Evolutionary conservation across 2,329 filamentous ascomycete genomes (phyloP).

Genomic region (Colletotrichum endophyticum): DNA sequence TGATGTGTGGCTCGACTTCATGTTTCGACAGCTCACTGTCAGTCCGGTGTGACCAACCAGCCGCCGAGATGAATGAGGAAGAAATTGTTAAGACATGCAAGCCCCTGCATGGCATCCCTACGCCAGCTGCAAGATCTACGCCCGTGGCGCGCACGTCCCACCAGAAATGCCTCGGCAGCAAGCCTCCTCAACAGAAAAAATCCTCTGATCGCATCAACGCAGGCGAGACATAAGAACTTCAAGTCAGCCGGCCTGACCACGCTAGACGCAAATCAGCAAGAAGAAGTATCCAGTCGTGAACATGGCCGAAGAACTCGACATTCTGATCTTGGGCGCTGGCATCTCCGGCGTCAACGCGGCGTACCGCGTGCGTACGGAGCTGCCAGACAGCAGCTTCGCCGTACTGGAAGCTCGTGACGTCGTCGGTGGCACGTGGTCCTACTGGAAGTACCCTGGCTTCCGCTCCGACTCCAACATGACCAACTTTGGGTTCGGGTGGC

Average conservation of each 20-base stretch:
- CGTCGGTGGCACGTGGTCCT: slow-evolving; percentile 79
- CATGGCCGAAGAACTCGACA: slow-evolving; percentile 43
- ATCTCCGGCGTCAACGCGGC: slow-evolving; percentile 78
- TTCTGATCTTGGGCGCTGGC: slow-evolving; percentile 73
- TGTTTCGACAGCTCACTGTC: not conserved
- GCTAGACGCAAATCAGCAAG: not conserved
- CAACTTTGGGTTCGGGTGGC: slow-evolving; percentile 72
- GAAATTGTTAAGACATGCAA: not conserved
- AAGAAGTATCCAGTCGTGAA: not conserved
- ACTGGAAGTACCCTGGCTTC: slow-evolving; percentile 79
- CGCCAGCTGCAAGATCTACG: not conserved
- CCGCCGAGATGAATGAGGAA: not conserved
- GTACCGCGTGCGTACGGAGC: slow-evolving; percentile 64
- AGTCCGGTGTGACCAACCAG: not conserved
- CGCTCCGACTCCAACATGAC: slow-evolving; percentile 69
- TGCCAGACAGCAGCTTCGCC: slow-evolving; percentile 62
- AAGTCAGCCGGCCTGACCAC: not conserved
- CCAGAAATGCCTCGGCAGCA: slow-evolving; percentile 3
- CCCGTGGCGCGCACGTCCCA: not conserved
- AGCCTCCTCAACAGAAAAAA: not conserved
- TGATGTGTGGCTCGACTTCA: not conserved
- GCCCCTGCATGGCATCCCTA: not conserved
- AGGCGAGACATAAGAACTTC: not conserved
- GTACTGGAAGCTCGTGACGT: slow-evolving; percentile 71
- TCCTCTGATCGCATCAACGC: not conserved